Evolutionary conservation across 225 moss, liverwort and hornwort species (phyloP), one percentile per base, ranked within the genome.

Genomic region (Pseudoscleropodium purum): DNA sequence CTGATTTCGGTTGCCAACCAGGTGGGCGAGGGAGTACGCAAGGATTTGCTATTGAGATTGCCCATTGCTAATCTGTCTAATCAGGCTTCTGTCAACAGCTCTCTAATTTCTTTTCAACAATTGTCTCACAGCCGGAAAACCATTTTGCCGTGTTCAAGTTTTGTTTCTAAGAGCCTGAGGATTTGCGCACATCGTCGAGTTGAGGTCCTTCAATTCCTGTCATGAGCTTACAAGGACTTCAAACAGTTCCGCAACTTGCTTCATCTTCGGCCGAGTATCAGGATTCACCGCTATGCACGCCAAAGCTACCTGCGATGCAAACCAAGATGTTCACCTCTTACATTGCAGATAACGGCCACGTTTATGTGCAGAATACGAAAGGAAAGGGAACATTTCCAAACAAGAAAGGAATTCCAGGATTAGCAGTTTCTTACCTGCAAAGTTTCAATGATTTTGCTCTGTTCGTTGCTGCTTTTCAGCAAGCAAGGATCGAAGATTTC

Each of bases 401-500:
- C 52, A 64, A 41, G 30, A 54, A 30, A 45, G 17, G 59, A 26
- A 59, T 76, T 73, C 56, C 13, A 89, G 57, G 79, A 37, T 27
- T 43, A 56, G 76, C 59, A 79, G 39, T 57, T 86, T 56, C 69
- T 56, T 87, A 94, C 94, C 92, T 95, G 93, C 87, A 96, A 93
- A 66, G 91, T 88, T 88, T 94, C 95, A 37, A 95, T 76, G 92
- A 93, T 91, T 84, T 95, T 93, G 75, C 83, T 86, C 66, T 93
- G 91, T 30, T 89, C 86, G 19, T 68, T 86, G 87, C 82, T 67
- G 31, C 84, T 88, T 75, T 84, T 69, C 70, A 89, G 79, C 90
- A 96, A 90, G 91, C 69, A 90, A 10, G 91, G 85, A 83, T 96
- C 96, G 70, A 96, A 90, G 61, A 96, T 89, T 43, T 93, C 93